Evolutionary conservation across 257 asterid genomes (phyloP), one percentile per base, ranked within the genome.

Genomic region (Penstemon barbatus): DNA sequence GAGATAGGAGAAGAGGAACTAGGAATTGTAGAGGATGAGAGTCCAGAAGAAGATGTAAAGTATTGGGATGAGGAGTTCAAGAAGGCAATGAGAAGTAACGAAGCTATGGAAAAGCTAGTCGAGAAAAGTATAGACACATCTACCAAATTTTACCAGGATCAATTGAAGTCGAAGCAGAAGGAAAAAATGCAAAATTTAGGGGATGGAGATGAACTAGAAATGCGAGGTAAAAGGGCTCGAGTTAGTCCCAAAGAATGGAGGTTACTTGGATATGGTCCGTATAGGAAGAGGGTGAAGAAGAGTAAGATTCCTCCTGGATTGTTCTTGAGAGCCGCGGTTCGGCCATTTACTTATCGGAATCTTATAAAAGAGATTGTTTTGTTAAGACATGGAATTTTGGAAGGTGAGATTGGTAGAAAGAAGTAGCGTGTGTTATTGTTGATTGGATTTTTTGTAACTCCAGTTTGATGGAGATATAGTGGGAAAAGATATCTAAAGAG

Each of bases 301-400:
- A 87, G 97, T 59, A 84, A 68, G 80, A 71, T 79, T 44, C 97
- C 99, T 13, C 99, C 96, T 0, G 94, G 83, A 6, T 48, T 83
- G 81, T 93, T 90, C 78, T 71, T 93, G 63, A 77, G 88, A 7
- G 90, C 96, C 15, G 96, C 97, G 6, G 95, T 93, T 44, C 80
- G 99, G 53, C 99, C 96, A 33, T 93, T 93, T 76, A 87, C 87
- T 33, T 93, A 93, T 45, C 80, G 86, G 74, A 90, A 90, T 73
- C 91, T 93, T 71, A 89, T 90, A 7, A 93, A 93, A 87, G 97
- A 93, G 84, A 93, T 90, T 55, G 97, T 88, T 53, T 78, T 93
- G 33, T 76, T 83, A 5, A 88, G 99, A 56, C 98, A 92, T 80
- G 97, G 89, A 2, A 81, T 93, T 61, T 8, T 90, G 44, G 98